Conservation (phyloP, 192 early-diverging fungal species). For the Jimgerdemannia flammicorona region DNA sequence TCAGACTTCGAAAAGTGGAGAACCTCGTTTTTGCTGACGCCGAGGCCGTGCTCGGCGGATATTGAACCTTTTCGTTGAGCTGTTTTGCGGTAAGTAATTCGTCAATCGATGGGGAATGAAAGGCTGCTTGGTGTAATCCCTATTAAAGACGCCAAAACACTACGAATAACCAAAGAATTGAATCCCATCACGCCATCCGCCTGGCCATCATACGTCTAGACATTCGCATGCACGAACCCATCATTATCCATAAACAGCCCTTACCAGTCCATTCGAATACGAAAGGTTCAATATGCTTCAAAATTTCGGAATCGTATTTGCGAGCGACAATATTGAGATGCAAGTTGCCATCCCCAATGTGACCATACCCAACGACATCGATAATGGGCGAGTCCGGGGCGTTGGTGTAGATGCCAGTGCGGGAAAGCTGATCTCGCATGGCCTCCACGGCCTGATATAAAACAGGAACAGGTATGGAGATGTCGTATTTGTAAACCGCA, state of each 20-base stretch:
- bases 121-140: not conserved
- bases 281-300: conserved; percentile 82
- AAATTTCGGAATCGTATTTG: conserved; percentile 54
- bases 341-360: conserved; percentile 97
- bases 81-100: not conserved
- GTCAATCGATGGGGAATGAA: not conserved
- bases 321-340: conserved; percentile 89
- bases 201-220: not conserved
- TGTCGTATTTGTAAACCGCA: conserved; percentile 94
- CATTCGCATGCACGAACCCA: not conserved
- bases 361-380: conserved; percentile 89
- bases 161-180: too few species aligned
- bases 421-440: conserved; percentile 63
- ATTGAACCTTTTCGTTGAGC: conserved; percentile 37
- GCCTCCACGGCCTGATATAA: conserved; percentile 84
- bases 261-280: conserved; percentile 87
- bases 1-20: conserved; percentile 81
- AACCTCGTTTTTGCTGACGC: conserved; percentile 69
- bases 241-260: conserved; percentile 1
- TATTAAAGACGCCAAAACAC: too few species aligned
- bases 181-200: too few species aligned
- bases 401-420: conserved; percentile 47
- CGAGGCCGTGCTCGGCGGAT: conserved; percentile 52
- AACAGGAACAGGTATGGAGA: conserved; percentile 84
- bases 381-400: conserved; percentile 54